Percentiles rank a stretch among this genome's conserved stretches.
Evolutionary conservation across 495 filamentous ascomycete species (phyloP).

Genomic region (Cetradonia linearis): DNA sequence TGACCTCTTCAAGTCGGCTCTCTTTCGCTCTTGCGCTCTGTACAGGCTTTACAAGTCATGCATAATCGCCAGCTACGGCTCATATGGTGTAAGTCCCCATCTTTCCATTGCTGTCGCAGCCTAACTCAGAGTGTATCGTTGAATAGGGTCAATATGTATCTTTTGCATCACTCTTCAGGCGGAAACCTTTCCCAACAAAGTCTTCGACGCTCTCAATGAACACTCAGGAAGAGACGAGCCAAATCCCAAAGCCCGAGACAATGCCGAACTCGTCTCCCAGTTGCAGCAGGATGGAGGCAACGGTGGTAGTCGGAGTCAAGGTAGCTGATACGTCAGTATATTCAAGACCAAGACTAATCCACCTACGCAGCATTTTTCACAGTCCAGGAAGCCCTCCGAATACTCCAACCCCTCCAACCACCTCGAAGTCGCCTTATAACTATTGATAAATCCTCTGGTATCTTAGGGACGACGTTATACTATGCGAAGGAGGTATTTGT

Average conservation of each 20-base stretch:
- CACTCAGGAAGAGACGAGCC: conserved; percentile 6
- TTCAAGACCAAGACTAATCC: conserved; percentile 6
- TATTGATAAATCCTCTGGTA: conserved; percentile 35
- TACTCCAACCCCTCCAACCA: conserved; percentile 23
- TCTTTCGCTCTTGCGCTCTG: background rate
- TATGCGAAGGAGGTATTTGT: conserved; percentile 41
- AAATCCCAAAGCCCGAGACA: conserved; percentile 3
- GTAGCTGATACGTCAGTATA: background rate
- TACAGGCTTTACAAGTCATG: conserved; percentile 4
- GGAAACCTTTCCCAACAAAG: conserved; percentile 1
- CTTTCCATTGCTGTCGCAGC: conserved; percentile 6
- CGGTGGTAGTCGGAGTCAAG: conserved; percentile 13
- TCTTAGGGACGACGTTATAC: conserved; percentile 38
- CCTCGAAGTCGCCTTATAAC: conserved; percentile 13
- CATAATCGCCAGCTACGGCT: conserved; percentile 11
- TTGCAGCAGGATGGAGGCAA: conserved; percentile 13
- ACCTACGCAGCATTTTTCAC: conserved; percentile 13
- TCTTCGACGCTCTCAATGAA: conserved; percentile 8
- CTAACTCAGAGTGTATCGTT: background rate
- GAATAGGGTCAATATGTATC: conserved; percentile 17
- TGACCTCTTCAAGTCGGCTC: background rate
- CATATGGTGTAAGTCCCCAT: conserved; percentile 10
- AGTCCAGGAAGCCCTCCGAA: conserved; percentile 24
- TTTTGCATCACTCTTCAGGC: conserved; percentile 12
- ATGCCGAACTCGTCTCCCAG: conserved; percentile 7